A percentile compares a stretch with the other conserved stretches of the same genome.
phyloP scores from a whole-genome alignment of 2,329 filamentous ascomycete genomes.

The Bertia moriformis region DNA sequence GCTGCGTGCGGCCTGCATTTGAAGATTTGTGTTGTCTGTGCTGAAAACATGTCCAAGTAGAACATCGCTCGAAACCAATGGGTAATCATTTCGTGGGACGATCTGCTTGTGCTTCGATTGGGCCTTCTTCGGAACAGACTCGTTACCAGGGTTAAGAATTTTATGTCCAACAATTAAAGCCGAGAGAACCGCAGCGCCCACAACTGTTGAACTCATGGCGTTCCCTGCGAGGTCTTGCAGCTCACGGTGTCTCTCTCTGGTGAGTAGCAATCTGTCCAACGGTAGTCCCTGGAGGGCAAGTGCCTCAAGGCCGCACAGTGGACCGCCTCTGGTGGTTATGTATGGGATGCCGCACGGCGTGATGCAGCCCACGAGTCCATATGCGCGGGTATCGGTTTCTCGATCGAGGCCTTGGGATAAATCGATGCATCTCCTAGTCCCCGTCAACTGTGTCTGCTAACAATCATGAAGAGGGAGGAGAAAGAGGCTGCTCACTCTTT shows the following conservation, averaged over 20 bases:
- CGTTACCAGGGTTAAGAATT: constrained; percentile 5
- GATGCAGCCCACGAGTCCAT: constrained; percentile 40
- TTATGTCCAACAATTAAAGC: constrained; percentile 5
- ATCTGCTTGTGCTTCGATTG: too few species aligned
- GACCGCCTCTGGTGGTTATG: constrained; percentile 33
- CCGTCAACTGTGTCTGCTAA: constrained; percentile 2
- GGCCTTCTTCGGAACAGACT: constrained; percentile 3
- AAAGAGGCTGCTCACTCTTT: too few species aligned
- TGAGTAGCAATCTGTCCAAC: constrained; percentile 34
- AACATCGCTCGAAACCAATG: neutral
- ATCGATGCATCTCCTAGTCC: constrained; percentile 18
- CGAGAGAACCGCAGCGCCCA: constrained; percentile 36
- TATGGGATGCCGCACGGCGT: constrained; percentile 39
- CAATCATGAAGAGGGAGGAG: too few species aligned
- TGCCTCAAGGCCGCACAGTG: constrained; percentile 34
- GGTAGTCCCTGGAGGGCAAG: constrained; percentile 44
- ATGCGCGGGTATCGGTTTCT: constrained; percentile 25
- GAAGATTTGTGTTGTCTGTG: constrained; percentile 6
- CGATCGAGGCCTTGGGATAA: constrained; percentile 46
- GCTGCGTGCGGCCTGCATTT: constrained; percentile 11
- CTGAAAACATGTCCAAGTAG: neutral
- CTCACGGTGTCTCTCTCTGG: constrained; percentile 32
- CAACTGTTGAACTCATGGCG: constrained; percentile 47
- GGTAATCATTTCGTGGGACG: neutral
- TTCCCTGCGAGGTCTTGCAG: constrained; percentile 48